A percentile compares a stretch with the other conserved stretches of the same genome.
Evolutionary conservation across 2,329 filamentous ascomycete genomes (phyloP).

Genomic region (Arthrobotrys entomopaga): DNA sequence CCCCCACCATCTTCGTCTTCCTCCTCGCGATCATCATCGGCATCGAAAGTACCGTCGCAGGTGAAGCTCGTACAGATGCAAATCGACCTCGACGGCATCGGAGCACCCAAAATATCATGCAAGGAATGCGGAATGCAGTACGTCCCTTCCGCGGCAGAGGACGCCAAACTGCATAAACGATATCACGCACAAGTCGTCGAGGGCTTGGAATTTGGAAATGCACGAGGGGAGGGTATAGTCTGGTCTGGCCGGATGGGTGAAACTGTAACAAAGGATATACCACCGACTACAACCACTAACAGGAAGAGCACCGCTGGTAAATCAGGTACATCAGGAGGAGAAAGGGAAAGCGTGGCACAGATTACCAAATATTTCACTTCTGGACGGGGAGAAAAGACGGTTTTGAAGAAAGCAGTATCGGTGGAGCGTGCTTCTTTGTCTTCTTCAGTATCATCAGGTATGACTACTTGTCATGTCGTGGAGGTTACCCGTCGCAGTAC

Average conservation of each 20-base stretch:
- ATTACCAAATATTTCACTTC: constrained; percentile 35
- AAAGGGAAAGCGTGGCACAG: constrained; percentile 30
- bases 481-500: constrained; percentile 69
- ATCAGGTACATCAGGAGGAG: constrained; percentile 59
- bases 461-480: constrained; percentile 64
- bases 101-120: constrained; percentile 64
- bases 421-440: not conserved
- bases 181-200: constrained; percentile 72
- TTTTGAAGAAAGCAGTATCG: constrained; percentile 20
- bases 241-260: constrained; percentile 28
- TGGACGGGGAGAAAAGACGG: constrained; percentile 17
- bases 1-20: not conserved
- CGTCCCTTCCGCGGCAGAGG: constrained; percentile 70
- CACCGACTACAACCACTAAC: not conserved
- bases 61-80: constrained; percentile 48
- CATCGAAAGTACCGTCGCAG: constrained; percentile 1
- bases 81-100: constrained; percentile 50
- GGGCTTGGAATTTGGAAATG: constrained; percentile 69
- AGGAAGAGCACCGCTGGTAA: constrained; percentile 61
- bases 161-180: constrained; percentile 71
- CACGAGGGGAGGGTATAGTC: constrained; percentile 18
- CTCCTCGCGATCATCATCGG: constrained; percentile 4
- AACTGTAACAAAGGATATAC: not conserved
- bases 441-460: constrained; percentile 5
- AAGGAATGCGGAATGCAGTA: constrained; percentile 74